These are phyloP conservation scores for Phytophthora melonis DNA, from an alignment of 352 stramenopile genomes.

Conservation along the genomic window DNA sequence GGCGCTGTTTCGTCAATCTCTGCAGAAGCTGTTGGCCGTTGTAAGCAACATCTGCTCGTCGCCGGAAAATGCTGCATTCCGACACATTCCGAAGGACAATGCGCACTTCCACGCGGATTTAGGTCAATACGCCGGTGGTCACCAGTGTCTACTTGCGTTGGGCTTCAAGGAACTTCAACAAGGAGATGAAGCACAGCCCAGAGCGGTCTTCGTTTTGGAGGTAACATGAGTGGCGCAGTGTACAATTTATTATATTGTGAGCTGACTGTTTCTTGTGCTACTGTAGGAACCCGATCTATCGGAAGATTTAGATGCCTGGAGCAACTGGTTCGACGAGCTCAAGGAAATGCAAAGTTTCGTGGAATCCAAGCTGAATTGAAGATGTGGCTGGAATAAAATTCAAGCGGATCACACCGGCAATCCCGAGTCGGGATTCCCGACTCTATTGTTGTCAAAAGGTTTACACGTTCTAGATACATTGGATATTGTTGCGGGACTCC, in stretches of 20 bases:
- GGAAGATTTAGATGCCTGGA: constrained; percentile 83
- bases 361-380: constrained; percentile 38
- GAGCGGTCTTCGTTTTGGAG: constrained; percentile 73
- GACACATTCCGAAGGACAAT: constrained; percentile 82
- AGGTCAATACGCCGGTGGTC: constrained; percentile 66
- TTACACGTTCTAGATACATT: constrained; percentile 56
- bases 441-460: neutral
- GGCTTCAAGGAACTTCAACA: constrained; percentile 74
- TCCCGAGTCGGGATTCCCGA: no score
- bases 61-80: constrained; percentile 75
- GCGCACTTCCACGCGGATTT: constrained; percentile 73
- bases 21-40: constrained; percentile 63
- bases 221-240: constrained; percentile 24
- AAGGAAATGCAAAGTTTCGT: constrained; percentile 73
- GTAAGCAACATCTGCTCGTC: constrained; percentile 74
- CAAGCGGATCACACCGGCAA: neutral
- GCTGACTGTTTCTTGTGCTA: constrained; percentile 1
- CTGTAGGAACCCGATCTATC: constrained; percentile 78
- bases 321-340: constrained; percentile 80
- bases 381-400: constrained; percentile 2
- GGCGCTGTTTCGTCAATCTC: constrained; percentile 42
- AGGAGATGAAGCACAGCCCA: constrained; percentile 45
- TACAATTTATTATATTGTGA: neutral
- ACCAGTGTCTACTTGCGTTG: constrained; percentile 73
- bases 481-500: constrained; percentile 57